These are phyloP conservation scores for Tetrapisispora namnaoensis DNA, from an alignment of 805 yeast species.

Conservation along the genomic window DNA sequence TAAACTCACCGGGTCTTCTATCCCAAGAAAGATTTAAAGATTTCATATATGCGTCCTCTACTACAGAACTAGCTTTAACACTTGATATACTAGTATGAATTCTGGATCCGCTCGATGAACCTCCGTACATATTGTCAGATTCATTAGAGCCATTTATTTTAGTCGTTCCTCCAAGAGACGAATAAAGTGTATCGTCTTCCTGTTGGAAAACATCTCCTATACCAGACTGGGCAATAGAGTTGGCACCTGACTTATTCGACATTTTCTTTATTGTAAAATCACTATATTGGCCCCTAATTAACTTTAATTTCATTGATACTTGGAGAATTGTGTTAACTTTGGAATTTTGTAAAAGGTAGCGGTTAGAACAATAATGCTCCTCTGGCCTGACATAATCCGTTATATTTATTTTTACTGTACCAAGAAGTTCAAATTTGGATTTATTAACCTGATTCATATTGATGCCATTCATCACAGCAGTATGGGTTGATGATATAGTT, in stretches of 20 bases:
- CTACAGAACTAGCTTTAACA: conserved; percentile 38
- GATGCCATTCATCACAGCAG: neutral
- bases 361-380: conserved; percentile 41
- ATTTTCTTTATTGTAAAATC: conserved; percentile 17
- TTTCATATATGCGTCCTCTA: conserved; percentile 41
- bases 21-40: conserved; percentile 58
- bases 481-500: neutral
- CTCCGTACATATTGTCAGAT: neutral
- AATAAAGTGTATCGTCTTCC: neutral
- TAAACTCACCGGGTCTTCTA: conserved; percentile 41
- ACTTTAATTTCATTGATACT: conserved; percentile 42
- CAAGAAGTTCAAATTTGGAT: conserved; percentile 32
- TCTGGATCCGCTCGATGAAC: neutral
- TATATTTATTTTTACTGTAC: conserved; percentile 58
- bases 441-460: neutral
- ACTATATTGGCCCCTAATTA: conserved; percentile 31
- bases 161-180: neutral
- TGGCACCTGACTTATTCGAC: neutral
- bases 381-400: conserved; percentile 54
- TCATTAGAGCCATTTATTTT: neutral
- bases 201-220: neutral
- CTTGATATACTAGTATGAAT: conserved; percentile 19
- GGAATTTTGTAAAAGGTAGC: conserved; percentile 65
- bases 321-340: conserved; percentile 72
- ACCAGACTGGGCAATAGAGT: neutral